Base-by-base conservation (phyloP, 169 alveolate genomes). In the Sarcocystis neurona region DNA sequence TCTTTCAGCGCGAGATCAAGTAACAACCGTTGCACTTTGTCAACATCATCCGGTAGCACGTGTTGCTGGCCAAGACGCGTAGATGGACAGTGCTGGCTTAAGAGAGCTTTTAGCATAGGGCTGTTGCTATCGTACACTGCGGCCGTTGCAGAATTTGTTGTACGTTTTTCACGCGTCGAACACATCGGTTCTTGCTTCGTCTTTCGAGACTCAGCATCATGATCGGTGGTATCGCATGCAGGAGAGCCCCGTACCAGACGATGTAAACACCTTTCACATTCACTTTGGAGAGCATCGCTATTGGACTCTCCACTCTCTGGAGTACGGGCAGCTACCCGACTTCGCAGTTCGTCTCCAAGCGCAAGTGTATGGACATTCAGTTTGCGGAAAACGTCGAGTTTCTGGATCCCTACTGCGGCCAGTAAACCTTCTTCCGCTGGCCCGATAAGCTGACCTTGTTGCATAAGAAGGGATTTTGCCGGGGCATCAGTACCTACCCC, bases 341-440 rank as follows among this genome's bases (percentile, higher is more conserved):
- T 72, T 10, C 34, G 18, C 32, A 72, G 56, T 39, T 72, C 82
- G 53, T 72, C 82, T 27, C 82, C 82, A 15, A 72, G 34, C n/a
- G 82, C 82, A 47, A 72, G 27, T 6, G 53, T 43, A 39, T 72
- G 82, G 39, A 72, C 82, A 39, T 72, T 72, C 39, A 72, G 82
- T 20, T 18, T 27, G 15, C 82, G 6, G 82, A 12, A 39, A 47
- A 72, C 82, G 56, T 72, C 82, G 53, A 72, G 82, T 41, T 20
- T 30, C 37, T 18, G 82, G 53, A 72, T 39, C 39, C 41, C 53
- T 48, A 72, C 34, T 23, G 56, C 41, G 30, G 82, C 50, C 12
- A 72, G 53, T 1, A 72, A 30, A 1, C 82, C 82, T 18, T 72
- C 82, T 39, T 72, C 82, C 10, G 82, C 82, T 23, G 82, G 82